Conservation (phyloP, 129 eudicot species). For the Ambrosia trifida region DNA sequence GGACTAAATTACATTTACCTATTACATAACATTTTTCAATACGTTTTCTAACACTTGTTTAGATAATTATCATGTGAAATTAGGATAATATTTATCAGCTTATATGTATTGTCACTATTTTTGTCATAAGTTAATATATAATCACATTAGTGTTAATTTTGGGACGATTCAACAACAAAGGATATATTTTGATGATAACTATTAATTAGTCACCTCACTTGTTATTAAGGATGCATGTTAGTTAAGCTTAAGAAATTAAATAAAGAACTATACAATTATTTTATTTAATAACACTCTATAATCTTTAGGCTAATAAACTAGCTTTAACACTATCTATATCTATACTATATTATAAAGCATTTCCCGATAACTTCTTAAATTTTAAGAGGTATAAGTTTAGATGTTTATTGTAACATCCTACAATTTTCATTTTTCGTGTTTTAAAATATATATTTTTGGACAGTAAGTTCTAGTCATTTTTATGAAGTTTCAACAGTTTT, state of each 20-base stretch:
- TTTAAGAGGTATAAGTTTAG: too few relatives aligned
- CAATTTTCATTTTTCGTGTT: too few relatives aligned
- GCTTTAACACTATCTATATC: background rate
- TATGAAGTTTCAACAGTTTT: too few relatives aligned
- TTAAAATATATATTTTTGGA: too few relatives aligned
- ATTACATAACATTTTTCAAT: too few relatives aligned
- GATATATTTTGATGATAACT: background rate
- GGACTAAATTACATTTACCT: too few relatives aligned
- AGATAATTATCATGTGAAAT: too few relatives aligned
- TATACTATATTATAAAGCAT: too few relatives aligned
- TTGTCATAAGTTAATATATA: background rate
- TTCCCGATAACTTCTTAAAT: too few relatives aligned
- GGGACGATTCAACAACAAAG: constrained; percentile 1
- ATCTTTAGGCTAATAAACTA: background rate
- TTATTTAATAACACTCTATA: background rate
- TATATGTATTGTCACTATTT: background rate
- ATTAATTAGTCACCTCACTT: constrained; percentile 3
- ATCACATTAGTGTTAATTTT: background rate
- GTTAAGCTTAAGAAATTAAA: background rate
- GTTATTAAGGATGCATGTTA: background rate
- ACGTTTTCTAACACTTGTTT: too few relatives aligned
- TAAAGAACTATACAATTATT: background rate
- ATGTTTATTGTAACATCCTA: too few relatives aligned
- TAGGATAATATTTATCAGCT: background rate
- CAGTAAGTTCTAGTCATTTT: too few relatives aligned